phyloP scores from a whole-genome alignment of 2,329 filamentous ascomycete genomes.

The Purpureocillium takamizusanense region DNA sequence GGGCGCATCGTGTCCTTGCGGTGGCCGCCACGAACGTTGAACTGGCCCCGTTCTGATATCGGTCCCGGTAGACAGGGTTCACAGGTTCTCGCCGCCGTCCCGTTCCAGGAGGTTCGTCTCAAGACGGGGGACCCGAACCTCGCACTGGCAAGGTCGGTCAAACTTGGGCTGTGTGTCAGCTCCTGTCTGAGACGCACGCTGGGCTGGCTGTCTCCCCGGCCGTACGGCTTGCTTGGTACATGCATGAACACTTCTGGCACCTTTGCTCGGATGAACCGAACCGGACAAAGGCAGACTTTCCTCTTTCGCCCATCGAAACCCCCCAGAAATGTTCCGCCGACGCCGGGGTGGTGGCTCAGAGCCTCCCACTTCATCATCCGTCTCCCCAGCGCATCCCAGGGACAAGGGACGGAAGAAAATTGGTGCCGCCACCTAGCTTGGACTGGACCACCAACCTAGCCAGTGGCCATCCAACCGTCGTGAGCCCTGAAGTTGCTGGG shows the following conservation, averaged over 20 bases:
- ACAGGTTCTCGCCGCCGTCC: too few relatives aligned
- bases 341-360: neutral
- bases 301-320: constrained; percentile 4
- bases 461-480: constrained; percentile 8
- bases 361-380: neutral
- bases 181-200: neutral
- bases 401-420: constrained; percentile 5
- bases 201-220: neutral
- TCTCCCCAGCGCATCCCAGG: constrained; percentile 1
- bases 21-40: too few relatives aligned
- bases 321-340: constrained; percentile 4
- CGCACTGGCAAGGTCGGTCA: neutral
- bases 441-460: constrained; percentile 7
- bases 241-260: neutral
- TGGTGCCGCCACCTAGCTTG: constrained; percentile 5
- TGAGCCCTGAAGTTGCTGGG: constrained; percentile 7
- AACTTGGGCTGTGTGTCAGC: neutral
- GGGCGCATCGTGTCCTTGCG: too few relatives aligned
- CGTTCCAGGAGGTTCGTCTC: too few relatives aligned
- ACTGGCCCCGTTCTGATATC: neutral
- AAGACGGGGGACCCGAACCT: too few relatives aligned
- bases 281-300: constrained; percentile 1
- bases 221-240: neutral
- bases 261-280: constrained; percentile 1
- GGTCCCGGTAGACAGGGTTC: neutral